Conservation (phyloP, 2,329 filamentous ascomycete genomes). For the Leptodontidium sp. region DNA sequence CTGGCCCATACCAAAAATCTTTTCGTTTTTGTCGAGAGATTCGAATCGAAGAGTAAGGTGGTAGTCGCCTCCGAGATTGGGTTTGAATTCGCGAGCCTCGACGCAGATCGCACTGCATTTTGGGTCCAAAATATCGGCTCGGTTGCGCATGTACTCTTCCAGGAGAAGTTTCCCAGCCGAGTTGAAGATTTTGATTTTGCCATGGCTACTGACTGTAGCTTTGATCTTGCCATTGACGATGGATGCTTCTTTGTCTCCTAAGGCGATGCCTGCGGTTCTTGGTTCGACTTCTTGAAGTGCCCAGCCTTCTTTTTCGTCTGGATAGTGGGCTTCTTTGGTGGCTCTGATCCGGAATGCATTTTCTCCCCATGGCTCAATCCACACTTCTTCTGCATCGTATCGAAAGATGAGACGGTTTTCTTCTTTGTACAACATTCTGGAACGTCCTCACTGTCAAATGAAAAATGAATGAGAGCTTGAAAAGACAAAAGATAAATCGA, state of each 20-base stretch:
- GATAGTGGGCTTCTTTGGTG: slow-evolving; percentile 50
- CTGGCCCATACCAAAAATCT: slow-evolving; percentile 74
- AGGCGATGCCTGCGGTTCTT: neutral
- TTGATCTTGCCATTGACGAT: slow-evolving; percentile 58
- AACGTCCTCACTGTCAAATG: neutral
- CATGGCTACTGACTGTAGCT: slow-evolving; percentile 54
- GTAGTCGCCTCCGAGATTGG: slow-evolving; percentile 58
- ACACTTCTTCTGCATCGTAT: slow-evolving; percentile 55
- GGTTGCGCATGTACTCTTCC: slow-evolving; percentile 59
- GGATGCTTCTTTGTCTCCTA: slow-evolving; percentile 41
- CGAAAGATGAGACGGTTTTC: slow-evolving; percentile 42
- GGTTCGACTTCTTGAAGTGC: slow-evolving; percentile 44
- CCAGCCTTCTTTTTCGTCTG: slow-evolving; percentile 51
- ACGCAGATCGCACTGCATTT: slow-evolving; percentile 60
- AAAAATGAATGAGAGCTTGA: neutral
- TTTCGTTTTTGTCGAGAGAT: slow-evolving; percentile 60
- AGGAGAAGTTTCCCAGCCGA: slow-evolving; percentile 53
- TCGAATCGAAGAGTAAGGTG: slow-evolving; percentile 67
- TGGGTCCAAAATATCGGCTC: slow-evolving; percentile 56
- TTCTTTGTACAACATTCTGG: slow-evolving; percentile 40
- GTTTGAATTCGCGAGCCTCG: slow-evolving; percentile 59
- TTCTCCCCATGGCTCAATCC: slow-evolving; percentile 59
- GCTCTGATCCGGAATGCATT: slow-evolving; percentile 58
- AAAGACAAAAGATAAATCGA: too few relatives aligned
- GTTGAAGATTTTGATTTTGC: slow-evolving; percentile 58